phyloP scores from a whole-genome alignment of 139 green algal species.

The Chlamydomonas sp. region DNA sequence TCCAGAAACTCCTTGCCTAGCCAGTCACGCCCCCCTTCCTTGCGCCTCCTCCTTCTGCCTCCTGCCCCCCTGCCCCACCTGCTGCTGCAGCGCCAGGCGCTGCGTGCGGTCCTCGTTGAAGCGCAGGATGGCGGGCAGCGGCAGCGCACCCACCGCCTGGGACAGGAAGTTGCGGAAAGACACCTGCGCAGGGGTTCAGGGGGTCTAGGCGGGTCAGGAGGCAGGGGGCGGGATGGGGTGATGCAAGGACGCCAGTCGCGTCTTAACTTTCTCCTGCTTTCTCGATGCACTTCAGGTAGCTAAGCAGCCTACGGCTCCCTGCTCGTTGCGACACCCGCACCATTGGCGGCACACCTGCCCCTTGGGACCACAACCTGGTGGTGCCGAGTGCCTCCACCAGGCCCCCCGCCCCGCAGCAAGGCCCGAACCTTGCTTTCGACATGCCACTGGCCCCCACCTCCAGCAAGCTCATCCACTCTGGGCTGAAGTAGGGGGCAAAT shows the following conservation, averaged over 20 bases:
- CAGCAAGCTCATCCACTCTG: slow-evolving; percentile 57
- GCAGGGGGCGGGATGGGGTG: not conserved
- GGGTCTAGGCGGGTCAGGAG: not conserved
- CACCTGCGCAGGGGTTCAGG: not conserved
- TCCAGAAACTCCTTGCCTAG: not conserved
- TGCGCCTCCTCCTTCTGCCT: not conserved
- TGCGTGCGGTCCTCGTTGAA: slow-evolving; percentile 61
- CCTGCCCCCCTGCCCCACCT: not conserved
- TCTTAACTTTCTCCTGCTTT: not conserved
- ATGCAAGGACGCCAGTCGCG: not conserved
- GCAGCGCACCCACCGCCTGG: slow-evolving; percentile 53
- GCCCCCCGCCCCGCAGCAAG: too few relatives aligned
- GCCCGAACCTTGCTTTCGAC: too few relatives aligned
- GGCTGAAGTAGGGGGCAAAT: slow-evolving; percentile 67
- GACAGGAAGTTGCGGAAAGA: slow-evolving; percentile 68
- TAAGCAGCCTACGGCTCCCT: not conserved
- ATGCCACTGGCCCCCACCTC: slow-evolving; percentile 19
- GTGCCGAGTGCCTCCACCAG: too few relatives aligned
- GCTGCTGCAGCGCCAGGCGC: slow-evolving; percentile 2
- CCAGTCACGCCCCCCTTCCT: not conserved
- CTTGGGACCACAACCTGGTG: too few relatives aligned
- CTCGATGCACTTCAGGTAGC: not conserved
- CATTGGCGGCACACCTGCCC: too few relatives aligned
- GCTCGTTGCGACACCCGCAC: not conserved
- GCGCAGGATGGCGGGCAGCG: slow-evolving; percentile 64